Conservation (phyloP, 2,329 filamentous ascomycete species). For the Venturia nashicola region DNA sequence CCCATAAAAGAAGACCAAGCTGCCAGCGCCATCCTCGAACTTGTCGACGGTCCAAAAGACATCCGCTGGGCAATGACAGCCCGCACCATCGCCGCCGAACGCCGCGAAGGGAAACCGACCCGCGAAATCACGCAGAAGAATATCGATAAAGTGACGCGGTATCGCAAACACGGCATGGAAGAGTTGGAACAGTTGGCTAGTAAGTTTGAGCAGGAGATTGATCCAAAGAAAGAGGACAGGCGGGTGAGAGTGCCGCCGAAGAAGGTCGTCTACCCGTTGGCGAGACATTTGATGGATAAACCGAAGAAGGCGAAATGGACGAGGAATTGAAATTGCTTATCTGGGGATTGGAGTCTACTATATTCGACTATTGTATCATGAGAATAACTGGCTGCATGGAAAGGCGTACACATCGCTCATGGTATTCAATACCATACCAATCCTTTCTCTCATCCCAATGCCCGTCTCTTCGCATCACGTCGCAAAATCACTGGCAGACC, state of each 20-base stretch:
- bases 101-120: slow-evolving; percentile 39
- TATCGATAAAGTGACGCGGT: slow-evolving; percentile 70
- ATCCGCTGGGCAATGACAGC: slow-evolving; percentile 93
- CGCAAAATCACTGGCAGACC: too few species aligned
- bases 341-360: background rate
- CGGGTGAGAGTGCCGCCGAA: slow-evolving; percentile 15
- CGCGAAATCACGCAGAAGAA: slow-evolving; percentile 67
- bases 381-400: background rate
- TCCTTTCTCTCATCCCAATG: too few species aligned
- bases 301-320: slow-evolving; percentile 5
- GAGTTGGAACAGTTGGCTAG: slow-evolving; percentile 52
- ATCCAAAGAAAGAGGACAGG: slow-evolving; percentile 20
- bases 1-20: slow-evolving; percentile 81
- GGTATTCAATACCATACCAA: background rate
- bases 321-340: background rate
- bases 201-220: slow-evolving; percentile 25
- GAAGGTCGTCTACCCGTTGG: slow-evolving; percentile 9
- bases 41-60: slow-evolving; percentile 89
- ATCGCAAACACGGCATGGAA: slow-evolving; percentile 52
- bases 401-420: background rate
- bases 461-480: too few species aligned
- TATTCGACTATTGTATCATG: background rate
- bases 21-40: slow-evolving; percentile 78
- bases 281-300: slow-evolving; percentile 1
- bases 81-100: slow-evolving; percentile 57